Percentiles rank a stretch among this genome's conserved stretches.
phyloP scores from a whole-genome alignment of 495 filamentous ascomycete genomes.

The Thermochaetoides thermophila region DNA sequence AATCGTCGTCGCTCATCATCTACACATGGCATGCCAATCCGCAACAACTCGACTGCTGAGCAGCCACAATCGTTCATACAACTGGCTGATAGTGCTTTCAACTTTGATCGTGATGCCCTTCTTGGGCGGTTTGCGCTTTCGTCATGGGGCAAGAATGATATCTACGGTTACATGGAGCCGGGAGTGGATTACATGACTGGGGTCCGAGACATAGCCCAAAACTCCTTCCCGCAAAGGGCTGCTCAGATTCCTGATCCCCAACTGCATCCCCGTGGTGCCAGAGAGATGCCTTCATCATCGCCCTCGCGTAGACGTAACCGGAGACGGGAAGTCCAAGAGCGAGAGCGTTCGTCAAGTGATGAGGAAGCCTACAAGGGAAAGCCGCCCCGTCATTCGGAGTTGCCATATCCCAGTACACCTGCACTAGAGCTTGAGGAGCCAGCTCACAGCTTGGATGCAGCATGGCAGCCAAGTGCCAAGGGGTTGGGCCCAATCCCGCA shows the following conservation, averaged over 20 bases:
- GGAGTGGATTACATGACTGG: constrained; percentile 8
- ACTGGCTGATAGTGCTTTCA: no score
- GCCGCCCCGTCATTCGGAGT: constrained; percentile 5
- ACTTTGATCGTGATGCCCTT: no score
- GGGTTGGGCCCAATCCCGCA: no score
- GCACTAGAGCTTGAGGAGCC: constrained; percentile 9
- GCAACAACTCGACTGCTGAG: no score
- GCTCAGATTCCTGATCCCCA: constrained; percentile 11
- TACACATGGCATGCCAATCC: no score
- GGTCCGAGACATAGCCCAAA: no score
- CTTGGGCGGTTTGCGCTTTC: no score
- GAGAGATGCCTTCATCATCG: constrained; percentile 12
- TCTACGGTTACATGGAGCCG: constrained; percentile 11
- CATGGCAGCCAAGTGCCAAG: constrained; percentile 6
- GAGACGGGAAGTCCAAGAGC: constrained; percentile 9
- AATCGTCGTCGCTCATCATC: no score
- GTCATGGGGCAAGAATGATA: no score
- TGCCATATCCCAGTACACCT: constrained; percentile 5
- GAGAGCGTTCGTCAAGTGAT: constrained; percentile 13
- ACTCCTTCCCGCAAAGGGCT: constrained; percentile 10
- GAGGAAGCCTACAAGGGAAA: constrained; percentile 8
- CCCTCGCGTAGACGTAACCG: constrained; percentile 8
- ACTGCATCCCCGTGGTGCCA: constrained; percentile 11
- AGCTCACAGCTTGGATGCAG: constrained; percentile 4
- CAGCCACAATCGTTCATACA: no score